Base-by-base conservation (phyloP, 2,329 filamentous ascomycete species). In the Pseudogymnoascus sp. region DNA sequence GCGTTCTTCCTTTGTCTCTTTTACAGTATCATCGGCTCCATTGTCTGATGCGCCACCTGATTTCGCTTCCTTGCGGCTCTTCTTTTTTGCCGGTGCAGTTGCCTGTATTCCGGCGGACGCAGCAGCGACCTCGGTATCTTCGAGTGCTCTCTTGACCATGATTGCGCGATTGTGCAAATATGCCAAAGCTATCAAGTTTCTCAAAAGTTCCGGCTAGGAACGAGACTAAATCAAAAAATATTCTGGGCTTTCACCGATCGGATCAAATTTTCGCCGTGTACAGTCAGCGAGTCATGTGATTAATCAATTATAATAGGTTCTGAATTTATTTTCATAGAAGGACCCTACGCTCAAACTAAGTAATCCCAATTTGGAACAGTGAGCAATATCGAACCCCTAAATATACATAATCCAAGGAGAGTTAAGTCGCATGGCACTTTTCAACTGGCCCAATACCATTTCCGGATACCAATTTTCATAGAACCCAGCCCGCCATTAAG, bases 1-100 rank as follows among this genome's bases (percentile, higher is more conserved):
- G 35, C 71, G 70, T 59, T 70, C 73, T 42, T 73, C 72, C 63
- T 75, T 75, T 38, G 71, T 70, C 60, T 75, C 74, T 60, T 67
- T 66, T 40, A 69, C 68, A 8, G 65, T 69, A 56, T 68, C 66
- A 40, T 66, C 69, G 28, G 67, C 66, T 35, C 63, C 67, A 65
- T 71, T 68, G 71, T 72, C 63, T 66, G 65, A 66, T 71, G 67
- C 33, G 66, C 71, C 65, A 64, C 67, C 67, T 38, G 44, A 47
- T 23, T 64, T 67, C 18, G 65, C 66, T 23, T 69, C 68, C 50
- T 70, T 72, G 56, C 67, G 66, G 47, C 66, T 71, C 60, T 73
- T 73, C 64, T 73, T 73, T 33, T 21, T 18, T 60, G 64, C 7
- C 25, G 63, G 50, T 62, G 67, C 2, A 62, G 38, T 42, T 40